phyloP scores from a whole-genome alignment of 2,329 filamentous ascomycete genomes.

The Coniochaeta sp. region DNA sequence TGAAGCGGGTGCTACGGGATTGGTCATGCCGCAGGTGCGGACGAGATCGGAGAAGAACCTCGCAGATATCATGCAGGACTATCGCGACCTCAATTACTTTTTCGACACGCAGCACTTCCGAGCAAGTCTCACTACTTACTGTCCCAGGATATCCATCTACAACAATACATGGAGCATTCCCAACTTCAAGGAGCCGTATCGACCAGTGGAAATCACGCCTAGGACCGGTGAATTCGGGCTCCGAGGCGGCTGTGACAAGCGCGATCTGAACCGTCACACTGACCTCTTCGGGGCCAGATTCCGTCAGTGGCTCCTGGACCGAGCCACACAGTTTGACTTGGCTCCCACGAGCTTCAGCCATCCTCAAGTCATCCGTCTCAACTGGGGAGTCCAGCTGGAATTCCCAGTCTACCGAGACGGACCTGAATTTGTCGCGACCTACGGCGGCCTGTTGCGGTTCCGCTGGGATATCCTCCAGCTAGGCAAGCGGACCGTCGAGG shows the following conservation, averaged over 20 bases:
- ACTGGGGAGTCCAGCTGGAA: constrained; percentile 37
- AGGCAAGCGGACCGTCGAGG: constrained; percentile 24
- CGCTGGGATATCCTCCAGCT: constrained; percentile 33
- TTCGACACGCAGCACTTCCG: constrained; percentile 39
- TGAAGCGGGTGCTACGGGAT: constrained; percentile 36
- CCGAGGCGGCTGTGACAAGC: constrained; percentile 28
- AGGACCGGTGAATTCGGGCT: constrained; percentile 27
- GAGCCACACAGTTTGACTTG: constrained; percentile 14
- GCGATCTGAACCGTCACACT: constrained; percentile 32
- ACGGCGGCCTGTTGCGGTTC: constrained; percentile 32
- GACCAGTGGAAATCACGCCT: constrained; percentile 31
- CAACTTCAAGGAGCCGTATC: constrained; percentile 20
- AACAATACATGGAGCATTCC: constrained; percentile 29
- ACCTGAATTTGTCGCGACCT: constrained; percentile 36
- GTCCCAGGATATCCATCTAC: constrained; percentile 36
- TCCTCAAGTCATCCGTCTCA: constrained; percentile 31
- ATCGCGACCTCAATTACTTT: constrained; percentile 35
- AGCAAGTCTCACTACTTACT: constrained; percentile 24
- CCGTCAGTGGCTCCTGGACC: constrained; percentile 22
- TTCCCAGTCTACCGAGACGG: constrained; percentile 39
- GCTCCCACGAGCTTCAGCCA: constrained; percentile 11
- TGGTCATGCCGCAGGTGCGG: constrained; percentile 37
- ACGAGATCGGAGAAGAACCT: constrained; percentile 33
- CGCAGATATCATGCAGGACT: constrained; percentile 31
- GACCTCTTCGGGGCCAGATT: constrained; percentile 28